Evolutionary conservation across 2,329 filamentous ascomycete genomes (phyloP).

Genomic region (Madurella mycetomatis): DNA sequence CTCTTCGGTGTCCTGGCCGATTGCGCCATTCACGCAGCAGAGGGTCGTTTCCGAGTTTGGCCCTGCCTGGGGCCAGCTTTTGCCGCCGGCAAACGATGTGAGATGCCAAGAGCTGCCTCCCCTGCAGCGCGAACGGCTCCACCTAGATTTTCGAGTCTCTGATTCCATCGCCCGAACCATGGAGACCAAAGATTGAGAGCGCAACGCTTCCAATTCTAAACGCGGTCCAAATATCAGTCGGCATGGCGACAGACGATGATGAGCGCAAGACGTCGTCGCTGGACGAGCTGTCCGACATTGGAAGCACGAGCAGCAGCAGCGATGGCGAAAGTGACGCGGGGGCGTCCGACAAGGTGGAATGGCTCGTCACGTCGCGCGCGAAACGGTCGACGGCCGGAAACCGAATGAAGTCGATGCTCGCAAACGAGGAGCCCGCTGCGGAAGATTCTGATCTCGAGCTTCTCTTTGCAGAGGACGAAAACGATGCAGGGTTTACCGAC

Average conservation of each 20-base stretch:
- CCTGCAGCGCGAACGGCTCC: slow-evolving; percentile 3
- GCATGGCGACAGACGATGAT: slow-evolving; percentile 26
- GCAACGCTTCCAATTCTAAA: neutral
- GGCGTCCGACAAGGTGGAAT: slow-evolving; percentile 47
- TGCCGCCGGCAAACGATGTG: slow-evolving; percentile 1
- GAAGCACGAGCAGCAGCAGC: slow-evolving; percentile 37
- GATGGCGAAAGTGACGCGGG: slow-evolving; percentile 27
- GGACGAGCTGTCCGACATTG: slow-evolving; percentile 34
- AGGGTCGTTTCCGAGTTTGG: too few relatives aligned
- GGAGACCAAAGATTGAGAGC: neutral
- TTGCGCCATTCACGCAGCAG: slow-evolving; percentile 23
- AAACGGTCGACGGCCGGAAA: slow-evolving; percentile 81
- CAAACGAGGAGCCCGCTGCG: slow-evolving; percentile 60
- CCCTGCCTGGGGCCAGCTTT: neutral
- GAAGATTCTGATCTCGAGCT: slow-evolving; percentile 64
- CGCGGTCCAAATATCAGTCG: neutral
- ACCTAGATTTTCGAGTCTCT: neutral
- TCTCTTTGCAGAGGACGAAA: slow-evolving; percentile 69
- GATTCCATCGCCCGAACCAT: neutral
- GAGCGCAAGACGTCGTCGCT: slow-evolving; percentile 25
- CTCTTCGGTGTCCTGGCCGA: slow-evolving; percentile 4
- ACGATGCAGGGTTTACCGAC: slow-evolving; percentile 67
- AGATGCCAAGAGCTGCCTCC: neutral
- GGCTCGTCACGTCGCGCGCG: slow-evolving; percentile 67
- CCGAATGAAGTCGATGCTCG: slow-evolving; percentile 72